A percentile compares a stretch with the other conserved stretches of the same genome.
These are phyloP conservation scores for Cyberlindnera subsufficiens DNA, from an alignment of 805 yeast genomes.

Conservation along the genomic window DNA sequence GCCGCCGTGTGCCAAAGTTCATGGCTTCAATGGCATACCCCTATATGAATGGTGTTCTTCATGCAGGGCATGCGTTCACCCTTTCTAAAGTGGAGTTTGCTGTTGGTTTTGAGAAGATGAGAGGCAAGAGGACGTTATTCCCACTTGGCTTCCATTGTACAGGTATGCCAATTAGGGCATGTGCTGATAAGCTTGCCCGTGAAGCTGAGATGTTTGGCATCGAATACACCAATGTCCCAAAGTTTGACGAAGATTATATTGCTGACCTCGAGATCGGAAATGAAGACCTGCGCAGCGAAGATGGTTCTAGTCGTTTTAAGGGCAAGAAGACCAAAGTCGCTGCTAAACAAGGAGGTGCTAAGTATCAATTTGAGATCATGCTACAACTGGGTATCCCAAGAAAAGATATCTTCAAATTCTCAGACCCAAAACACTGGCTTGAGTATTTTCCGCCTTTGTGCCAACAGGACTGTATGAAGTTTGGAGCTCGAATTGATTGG, in stretches of 20 bases:
- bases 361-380: constrained; percentile 95
- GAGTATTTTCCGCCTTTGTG: constrained; percentile 86
- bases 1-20: constrained; percentile 54
- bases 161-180: constrained; percentile 95
- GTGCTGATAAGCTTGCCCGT: constrained; percentile 91
- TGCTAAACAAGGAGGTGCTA: constrained; percentile 89
- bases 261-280: constrained; percentile 21
- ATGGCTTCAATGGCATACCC: constrained; percentile 96
- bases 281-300: constrained; percentile 44
- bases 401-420: constrained; percentile 79
- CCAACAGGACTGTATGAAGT: constrained; percentile 64
- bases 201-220: constrained; percentile 87
- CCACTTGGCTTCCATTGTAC: constrained; percentile 99
- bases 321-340: constrained; percentile 91
- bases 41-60: constrained; percentile 96
- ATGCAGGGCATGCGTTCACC: constrained; percentile 95
- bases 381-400: constrained; percentile 82
- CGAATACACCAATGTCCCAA: constrained; percentile 67
- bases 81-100: constrained; percentile 88
- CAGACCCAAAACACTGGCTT: constrained; percentile 87
- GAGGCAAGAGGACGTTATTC: constrained; percentile 83
- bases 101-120: constrained; percentile 89
- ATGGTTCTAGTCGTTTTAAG: constrained; percentile 74
- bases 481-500: constrained; percentile 97
- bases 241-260: constrained; percentile 48